phyloP scores from a whole-genome alignment of 2,329 filamentous ascomycete species.

The Teratosphaeria gauchensis region DNA sequence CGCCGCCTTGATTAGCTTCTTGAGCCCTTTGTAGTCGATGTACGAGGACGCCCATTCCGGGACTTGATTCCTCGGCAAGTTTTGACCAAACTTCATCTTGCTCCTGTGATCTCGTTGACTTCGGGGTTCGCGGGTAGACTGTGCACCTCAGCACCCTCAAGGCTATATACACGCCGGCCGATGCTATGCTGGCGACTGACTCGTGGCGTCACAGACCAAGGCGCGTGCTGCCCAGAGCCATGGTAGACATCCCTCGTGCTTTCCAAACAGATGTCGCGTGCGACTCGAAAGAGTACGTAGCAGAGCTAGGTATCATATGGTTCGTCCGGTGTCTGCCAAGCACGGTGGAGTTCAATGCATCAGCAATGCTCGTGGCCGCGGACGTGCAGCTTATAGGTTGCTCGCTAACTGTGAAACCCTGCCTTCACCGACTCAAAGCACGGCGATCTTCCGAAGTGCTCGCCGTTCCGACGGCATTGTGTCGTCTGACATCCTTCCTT shows the following conservation, averaged over 20 bases:
- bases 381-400: background rate
- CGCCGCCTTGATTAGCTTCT: constrained; percentile 86
- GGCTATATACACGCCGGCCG: background rate
- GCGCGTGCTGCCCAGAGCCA: background rate
- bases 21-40: constrained; percentile 84
- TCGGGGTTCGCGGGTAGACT: background rate
- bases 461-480: background rate
- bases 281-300: background rate
- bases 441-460: background rate
- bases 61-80: constrained; percentile 69
- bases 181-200: background rate
- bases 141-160: background rate
- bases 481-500: background rate
- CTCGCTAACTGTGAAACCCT: background rate
- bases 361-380: background rate
- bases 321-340: background rate
- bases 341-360: background rate
- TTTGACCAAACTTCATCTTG: constrained; percentile 30
- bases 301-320: background rate
- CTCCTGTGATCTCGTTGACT: background rate
- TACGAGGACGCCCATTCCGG: constrained; percentile 78
- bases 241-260: background rate
- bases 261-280: background rate
- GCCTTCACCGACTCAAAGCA: background rate
- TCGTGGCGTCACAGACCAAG: background rate